Conservation (phyloP, 1,139 yeast species). For the Taiozyma sp. region DNA sequence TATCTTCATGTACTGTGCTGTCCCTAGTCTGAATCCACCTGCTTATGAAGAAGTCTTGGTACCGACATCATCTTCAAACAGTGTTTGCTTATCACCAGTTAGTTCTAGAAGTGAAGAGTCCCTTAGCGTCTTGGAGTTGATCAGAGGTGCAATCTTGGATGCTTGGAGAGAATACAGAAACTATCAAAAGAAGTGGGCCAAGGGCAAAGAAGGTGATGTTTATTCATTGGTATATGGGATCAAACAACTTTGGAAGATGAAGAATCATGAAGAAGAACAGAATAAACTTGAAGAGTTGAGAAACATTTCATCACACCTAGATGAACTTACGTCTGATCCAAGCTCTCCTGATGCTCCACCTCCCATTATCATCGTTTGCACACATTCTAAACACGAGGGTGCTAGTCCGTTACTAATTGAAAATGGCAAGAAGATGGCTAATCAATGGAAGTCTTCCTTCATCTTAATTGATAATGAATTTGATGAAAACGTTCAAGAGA, state of each 20-base stretch:
- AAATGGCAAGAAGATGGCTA: slow-evolving; percentile 50
- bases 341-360: slow-evolving; percentile 50
- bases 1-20: slow-evolving; percentile 59
- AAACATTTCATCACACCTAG: slow-evolving; percentile 20
- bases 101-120: slow-evolving; percentile 27
- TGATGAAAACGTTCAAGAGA: slow-evolving; percentile 45
- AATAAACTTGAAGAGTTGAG: slow-evolving; percentile 17
- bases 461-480: slow-evolving; percentile 49
- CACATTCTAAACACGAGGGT: slow-evolving; percentile 48
- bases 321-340: slow-evolving; percentile 35
- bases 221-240: slow-evolving; percentile 54
- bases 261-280: slow-evolving; percentile 21
- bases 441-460: slow-evolving; percentile 60
- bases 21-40: slow-evolving; percentile 38
- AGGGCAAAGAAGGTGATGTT: slow-evolving; percentile 60
- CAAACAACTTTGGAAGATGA: slow-evolving; percentile 50
- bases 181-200: slow-evolving; percentile 50
- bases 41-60: slow-evolving; percentile 19
- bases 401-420: slow-evolving; percentile 54
- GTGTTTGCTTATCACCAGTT: neutral
- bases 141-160: slow-evolving; percentile 52
- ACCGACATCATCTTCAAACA: slow-evolving; percentile 1
- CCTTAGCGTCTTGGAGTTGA: slow-evolving; percentile 39
- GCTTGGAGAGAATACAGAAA: slow-evolving; percentile 68
- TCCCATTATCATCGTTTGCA: slow-evolving; percentile 61